Evolutionary conservation across 345 rosid genomes (phyloP).

Genomic region (Bruguiera parviflora): DNA sequence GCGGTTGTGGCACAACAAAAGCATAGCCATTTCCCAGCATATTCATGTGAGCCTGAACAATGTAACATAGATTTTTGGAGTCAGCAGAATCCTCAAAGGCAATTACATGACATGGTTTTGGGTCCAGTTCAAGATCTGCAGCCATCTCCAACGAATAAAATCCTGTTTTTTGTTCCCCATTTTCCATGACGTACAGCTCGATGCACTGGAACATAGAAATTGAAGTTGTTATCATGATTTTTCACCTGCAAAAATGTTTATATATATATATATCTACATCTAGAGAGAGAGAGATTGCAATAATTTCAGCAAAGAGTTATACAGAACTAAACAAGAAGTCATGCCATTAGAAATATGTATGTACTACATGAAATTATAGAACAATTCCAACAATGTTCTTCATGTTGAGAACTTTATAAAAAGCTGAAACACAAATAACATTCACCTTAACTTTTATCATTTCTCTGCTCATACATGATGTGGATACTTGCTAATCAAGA

Average conservation of each 20-base stretch:
- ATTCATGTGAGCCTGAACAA: constrained; percentile 80
- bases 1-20: constrained; percentile 76
- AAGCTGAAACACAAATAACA: no score
- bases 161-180: constrained; percentile 62
- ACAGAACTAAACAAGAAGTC: no score
- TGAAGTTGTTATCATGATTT: constrained; percentile 3
- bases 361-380: no score
- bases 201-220: constrained; percentile 60
- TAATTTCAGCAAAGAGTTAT: no score
- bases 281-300: not conserved
- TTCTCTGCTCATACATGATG: no score
- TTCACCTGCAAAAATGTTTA: not conserved
- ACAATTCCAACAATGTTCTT: no score
- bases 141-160: constrained; percentile 94
- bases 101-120: constrained; percentile 75
- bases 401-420: no score
- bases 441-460: no score
- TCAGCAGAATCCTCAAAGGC: constrained; percentile 76
- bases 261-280: not conserved
- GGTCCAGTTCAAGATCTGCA: constrained; percentile 82
- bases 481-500: no score
- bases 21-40: constrained; percentile 73
- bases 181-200: constrained; percentile 61
- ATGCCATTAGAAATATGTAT: no score
- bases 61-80: constrained; percentile 70